phyloP scores from a whole-genome alignment of 148 eudicot genomes.

The Rhododendron ferrugineum region DNA sequence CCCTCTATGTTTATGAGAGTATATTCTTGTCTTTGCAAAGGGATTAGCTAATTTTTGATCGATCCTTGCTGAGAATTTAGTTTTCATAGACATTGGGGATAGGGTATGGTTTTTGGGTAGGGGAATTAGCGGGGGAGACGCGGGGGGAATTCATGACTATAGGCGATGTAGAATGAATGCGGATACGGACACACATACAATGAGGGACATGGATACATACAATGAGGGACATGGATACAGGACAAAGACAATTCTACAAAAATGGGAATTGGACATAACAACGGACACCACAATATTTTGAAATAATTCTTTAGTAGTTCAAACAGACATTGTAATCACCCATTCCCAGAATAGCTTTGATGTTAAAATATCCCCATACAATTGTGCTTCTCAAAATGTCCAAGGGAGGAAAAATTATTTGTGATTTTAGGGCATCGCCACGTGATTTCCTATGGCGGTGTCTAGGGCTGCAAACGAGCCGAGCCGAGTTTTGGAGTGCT shows the following conservation, averaged over 20 bases:
- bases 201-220: not conserved
- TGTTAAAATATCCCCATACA: too few relatives aligned
- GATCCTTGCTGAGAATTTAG: not conserved
- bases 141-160: not conserved
- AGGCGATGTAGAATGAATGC: not conserved
- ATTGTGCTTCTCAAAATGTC: too few relatives aligned
- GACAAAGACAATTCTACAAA: not conserved
- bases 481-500: too few relatives aligned
- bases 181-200: not conserved
- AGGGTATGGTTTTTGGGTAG: not conserved
- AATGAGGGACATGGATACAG: not conserved
- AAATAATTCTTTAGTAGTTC: too few relatives aligned
- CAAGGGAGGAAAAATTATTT: too few relatives aligned
- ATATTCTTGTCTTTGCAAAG: not conserved
- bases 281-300: too few relatives aligned
- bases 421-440: too few relatives aligned
- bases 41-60: not conserved
- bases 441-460: too few relatives aligned
- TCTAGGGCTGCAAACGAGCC: too few relatives aligned
- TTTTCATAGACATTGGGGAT: not conserved
- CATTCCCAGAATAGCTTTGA: too few relatives aligned
- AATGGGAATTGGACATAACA: too few relatives aligned
- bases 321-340: too few relatives aligned
- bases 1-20: not conserved
- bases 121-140: not conserved